Evolutionary conservation across 2,329 filamentous ascomycete genomes (phyloP).

Genomic region (Phoma sp.): DNA sequence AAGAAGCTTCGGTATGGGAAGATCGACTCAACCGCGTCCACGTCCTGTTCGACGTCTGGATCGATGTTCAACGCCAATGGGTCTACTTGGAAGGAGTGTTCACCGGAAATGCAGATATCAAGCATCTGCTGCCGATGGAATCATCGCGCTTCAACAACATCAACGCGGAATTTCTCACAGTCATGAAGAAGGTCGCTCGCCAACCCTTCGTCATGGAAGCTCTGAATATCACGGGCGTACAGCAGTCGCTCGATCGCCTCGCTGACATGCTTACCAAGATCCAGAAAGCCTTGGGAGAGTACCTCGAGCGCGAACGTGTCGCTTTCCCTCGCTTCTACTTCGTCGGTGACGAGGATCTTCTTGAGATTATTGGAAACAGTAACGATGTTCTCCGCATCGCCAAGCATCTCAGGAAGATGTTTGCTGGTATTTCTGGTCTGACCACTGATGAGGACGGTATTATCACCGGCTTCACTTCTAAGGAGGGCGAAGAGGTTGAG

Average conservation of each 20-base stretch:
- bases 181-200: slow-evolving; percentile 99
- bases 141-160: slow-evolving; percentile 98
- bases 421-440: slow-evolving; percentile 90
- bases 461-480: slow-evolving; percentile 92
- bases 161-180: slow-evolving; percentile 97
- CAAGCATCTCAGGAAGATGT: slow-evolving; percentile 99
- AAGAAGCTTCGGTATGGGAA: slow-evolving; percentile 95
- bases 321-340: slow-evolving; percentile 99
- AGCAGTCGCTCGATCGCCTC: slow-evolving; percentile 92
- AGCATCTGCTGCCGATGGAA: slow-evolving; percentile 94
- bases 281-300: slow-evolving; percentile 97
- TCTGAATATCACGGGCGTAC: slow-evolving; percentile 91
- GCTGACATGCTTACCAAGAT: slow-evolving; percentile 99
- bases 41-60: slow-evolving; percentile 98
- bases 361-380: slow-evolving; percentile 99
- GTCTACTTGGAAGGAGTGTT: slow-evolving; percentile 99
- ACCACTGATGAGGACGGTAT: slow-evolving; percentile 88
- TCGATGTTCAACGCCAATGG: slow-evolving; percentile 99
- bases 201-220: slow-evolving; percentile 96
- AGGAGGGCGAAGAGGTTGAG: slow-evolving; percentile 87
- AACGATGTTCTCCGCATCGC: slow-evolving; percentile 95
- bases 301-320: slow-evolving; percentile 95
- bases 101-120: slow-evolving; percentile 98
- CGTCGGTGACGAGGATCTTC: slow-evolving; percentile 95
- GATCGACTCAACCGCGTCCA: slow-evolving; percentile 98